Evolutionary conservation across 163 green algal genomes (phyloP).

Genomic region (Scenedesmus sp.): DNA sequence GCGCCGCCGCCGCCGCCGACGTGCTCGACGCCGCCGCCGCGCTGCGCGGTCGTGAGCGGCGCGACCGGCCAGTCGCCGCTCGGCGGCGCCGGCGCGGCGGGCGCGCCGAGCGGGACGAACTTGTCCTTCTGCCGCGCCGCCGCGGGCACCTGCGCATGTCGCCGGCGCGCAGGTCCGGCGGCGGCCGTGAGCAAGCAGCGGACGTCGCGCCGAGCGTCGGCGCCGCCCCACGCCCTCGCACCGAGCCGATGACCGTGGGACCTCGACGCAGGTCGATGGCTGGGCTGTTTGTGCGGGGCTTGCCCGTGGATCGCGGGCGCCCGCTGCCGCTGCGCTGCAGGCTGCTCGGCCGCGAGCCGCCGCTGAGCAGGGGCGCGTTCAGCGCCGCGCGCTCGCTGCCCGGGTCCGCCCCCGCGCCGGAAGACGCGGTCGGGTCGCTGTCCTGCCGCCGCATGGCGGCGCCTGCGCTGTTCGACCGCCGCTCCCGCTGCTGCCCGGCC

Average conservation of each 20-base stretch:
- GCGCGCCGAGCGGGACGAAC: slow-evolving; percentile 22
- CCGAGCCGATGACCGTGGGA: slow-evolving; percentile 10
- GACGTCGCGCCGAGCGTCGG: not conserved
- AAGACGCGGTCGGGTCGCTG: too few relatives aligned
- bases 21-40: slow-evolving; percentile 17
- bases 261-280: slow-evolving; percentile 29
- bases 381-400: too few relatives aligned
- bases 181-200: not conserved
- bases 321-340: not conserved
- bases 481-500: too few relatives aligned
- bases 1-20: not conserved
- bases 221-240: not conserved
- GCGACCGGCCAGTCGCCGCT: not conserved
- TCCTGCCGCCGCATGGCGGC: too few relatives aligned
- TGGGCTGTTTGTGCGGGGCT: slow-evolving; percentile 15
- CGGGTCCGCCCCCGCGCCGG: too few relatives aligned
- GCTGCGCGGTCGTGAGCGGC: slow-evolving; percentile 24
- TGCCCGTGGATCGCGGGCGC: slow-evolving; percentile 29
- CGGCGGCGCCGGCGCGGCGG: not conserved
- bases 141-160: slow-evolving; percentile 11
- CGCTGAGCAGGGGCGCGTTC: too few relatives aligned
- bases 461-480: too few relatives aligned
- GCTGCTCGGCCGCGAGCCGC: too few relatives aligned
- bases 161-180: not conserved
- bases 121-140: slow-evolving; percentile 42